Conservation (phyloP, 768 basidiomycete species). For the Mycena epipterygia region DNA sequence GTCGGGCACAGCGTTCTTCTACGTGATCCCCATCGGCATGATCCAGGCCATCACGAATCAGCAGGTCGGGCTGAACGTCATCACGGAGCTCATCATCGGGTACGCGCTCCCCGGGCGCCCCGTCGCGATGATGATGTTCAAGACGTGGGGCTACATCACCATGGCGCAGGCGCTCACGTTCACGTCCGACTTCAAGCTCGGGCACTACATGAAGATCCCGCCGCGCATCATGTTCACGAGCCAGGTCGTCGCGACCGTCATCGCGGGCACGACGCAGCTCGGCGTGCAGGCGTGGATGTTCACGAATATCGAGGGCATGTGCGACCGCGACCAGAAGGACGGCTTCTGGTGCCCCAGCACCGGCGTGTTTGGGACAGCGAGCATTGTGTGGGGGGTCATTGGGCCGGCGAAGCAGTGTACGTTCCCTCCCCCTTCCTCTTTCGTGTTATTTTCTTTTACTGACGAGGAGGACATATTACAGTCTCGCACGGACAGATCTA, state of each 20-base stretch:
- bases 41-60: constrained; percentile 85
- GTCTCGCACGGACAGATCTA: constrained; percentile 75
- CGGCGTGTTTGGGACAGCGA: constrained; percentile 85
- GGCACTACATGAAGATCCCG: constrained; percentile 83
- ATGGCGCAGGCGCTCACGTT: constrained; percentile 70
- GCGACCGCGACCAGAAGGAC: constrained; percentile 64
- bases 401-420: constrained; percentile 73
- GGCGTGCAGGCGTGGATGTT: constrained; percentile 86
- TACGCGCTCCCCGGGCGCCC: constrained; percentile 43
- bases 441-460: neutral
- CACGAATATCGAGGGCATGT: constrained; percentile 74
- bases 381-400: constrained; percentile 86
- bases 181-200: constrained; percentile 84
- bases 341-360: constrained; percentile 81
- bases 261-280: constrained; percentile 83
- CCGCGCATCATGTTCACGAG: constrained; percentile 55
- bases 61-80: constrained; percentile 79
- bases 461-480: neutral
- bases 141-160: constrained; percentile 83
- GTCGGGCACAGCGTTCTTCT: constrained; percentile 62
- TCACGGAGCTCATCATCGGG: constrained; percentile 87
- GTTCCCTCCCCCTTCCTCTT: neutral
- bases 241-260: constrained; percentile 75
- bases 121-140: constrained; percentile 72
- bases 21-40: constrained; percentile 79